Percentiles rank a stretch among this genome's conserved stretches.
Evolutionary conservation across 768 basidiomycete species (phyloP).

Genomic region (Panellus pusillus): DNA sequence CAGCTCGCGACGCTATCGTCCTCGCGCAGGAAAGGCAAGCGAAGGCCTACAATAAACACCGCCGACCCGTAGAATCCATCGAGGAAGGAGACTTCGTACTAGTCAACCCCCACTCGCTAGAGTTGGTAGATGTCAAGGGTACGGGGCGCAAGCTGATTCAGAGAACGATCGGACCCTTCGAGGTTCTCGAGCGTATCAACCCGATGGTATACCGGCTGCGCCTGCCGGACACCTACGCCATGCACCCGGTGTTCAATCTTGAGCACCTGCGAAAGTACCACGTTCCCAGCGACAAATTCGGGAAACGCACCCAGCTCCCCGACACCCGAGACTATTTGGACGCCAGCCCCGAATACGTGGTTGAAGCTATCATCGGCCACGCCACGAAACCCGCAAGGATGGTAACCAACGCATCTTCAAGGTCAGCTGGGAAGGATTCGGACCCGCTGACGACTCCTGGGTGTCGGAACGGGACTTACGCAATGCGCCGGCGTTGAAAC

Average conservation of each 20-base stretch:
- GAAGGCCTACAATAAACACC: no score
- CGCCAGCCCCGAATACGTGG: slow-evolving; percentile 18
- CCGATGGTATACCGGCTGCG: slow-evolving; percentile 24
- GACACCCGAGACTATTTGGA: slow-evolving; percentile 16
- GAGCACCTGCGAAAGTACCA: slow-evolving; percentile 25
- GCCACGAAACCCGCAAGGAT: neutral
- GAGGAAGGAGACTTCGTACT: slow-evolving; percentile 19
- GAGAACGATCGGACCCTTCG: no score
- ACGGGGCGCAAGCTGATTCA: no score
- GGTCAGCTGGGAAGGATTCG: slow-evolving; percentile 25
- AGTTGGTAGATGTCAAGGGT: slow-evolving; percentile 24
- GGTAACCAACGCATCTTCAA: slow-evolving; percentile 18
- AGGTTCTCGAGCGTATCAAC: slow-evolving; percentile 27
- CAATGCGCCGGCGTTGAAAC: slow-evolving; percentile 20
- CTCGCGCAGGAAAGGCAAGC: slow-evolving; percentile 26
- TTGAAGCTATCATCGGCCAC: slow-evolving; percentile 18
- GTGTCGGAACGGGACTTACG: no score
- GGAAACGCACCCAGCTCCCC: no score
- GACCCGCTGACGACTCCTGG: slow-evolving; percentile 24
- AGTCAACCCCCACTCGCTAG: slow-evolving; percentile 27
- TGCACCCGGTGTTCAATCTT: slow-evolving; percentile 27
- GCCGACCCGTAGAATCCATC: slow-evolving; percentile 10
- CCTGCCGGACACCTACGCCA: slow-evolving; percentile 25
- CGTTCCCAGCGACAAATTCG: no score
- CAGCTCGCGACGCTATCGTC: slow-evolving; percentile 18